phyloP scores from a whole-genome alignment of 73 alveolate species.

The Tetrahymena elliotti region DNA sequence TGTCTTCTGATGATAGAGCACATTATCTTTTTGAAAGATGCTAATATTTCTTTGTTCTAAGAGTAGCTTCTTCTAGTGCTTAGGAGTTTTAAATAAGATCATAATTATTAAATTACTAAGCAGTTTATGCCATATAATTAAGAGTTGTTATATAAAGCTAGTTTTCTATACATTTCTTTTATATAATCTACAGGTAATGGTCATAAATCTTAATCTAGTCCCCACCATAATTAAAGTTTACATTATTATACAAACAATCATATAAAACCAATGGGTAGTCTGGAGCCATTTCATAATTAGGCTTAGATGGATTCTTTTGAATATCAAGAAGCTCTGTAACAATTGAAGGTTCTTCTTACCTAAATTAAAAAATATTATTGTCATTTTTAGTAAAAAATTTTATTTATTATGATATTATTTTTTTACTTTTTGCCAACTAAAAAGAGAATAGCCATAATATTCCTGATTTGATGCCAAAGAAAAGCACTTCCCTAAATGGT shows the following conservation, averaged over 20 bases:
- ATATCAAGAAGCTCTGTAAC: slow-evolving; percentile 4
- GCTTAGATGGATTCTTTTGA: slow-evolving; percentile 16
- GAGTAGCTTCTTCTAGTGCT: background rate
- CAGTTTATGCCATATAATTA: background rate
- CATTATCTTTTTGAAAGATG: background rate
- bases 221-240: background rate
- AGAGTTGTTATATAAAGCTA: background rate
- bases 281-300: slow-evolving; percentile 41
- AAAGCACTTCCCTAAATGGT: slow-evolving; percentile 87
- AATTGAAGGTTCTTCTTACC: slow-evolving; percentile 5
- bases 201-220: background rate
- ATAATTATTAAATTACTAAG: background rate
- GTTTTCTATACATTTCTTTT: background rate
- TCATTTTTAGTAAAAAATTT: too few relatives aligned
- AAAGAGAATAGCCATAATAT: slow-evolving; percentile 88
- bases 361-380: background rate
- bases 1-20: background rate
- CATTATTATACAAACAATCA: slow-evolving; percentile 12
- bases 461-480: slow-evolving; percentile 94
- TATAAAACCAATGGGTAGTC: slow-evolving; percentile 34
- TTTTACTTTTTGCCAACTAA: slow-evolving; percentile 75
- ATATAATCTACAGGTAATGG: background rate
- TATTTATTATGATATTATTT: too few relatives aligned
- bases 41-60: background rate
- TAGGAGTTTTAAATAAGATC: background rate